These are phyloP conservation scores for Nymphaea thermarum DNA, from an alignment of 164 flowering plant species.

Conservation along the genomic window DNA sequence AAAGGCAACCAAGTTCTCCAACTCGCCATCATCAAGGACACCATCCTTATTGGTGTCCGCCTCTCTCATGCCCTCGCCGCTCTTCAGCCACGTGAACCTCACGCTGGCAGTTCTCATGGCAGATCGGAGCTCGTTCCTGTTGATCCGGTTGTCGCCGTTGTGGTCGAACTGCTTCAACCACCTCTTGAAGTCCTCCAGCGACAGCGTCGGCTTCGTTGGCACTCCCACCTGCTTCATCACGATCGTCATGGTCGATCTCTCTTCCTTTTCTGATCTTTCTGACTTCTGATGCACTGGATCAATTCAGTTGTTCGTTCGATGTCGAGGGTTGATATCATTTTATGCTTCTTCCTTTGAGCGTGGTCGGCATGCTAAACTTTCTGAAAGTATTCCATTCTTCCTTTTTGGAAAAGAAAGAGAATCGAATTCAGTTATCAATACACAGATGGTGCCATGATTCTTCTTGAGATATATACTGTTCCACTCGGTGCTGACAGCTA, in stretches of 20 bases:
- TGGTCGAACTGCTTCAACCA: constrained; percentile 17
- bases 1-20: constrained; percentile 7
- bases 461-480: no score
- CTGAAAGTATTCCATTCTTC: no score
- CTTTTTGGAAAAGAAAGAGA: no score
- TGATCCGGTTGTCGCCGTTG: constrained; percentile 13
- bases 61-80: not conserved
- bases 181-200: constrained; percentile 12
- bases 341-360: no score
- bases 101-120: constrained; percentile 5
- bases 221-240: not conserved
- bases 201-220: constrained; percentile 3
- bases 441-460: no score
- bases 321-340: no score
- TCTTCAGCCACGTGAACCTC: constrained; percentile 8
- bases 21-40: constrained; percentile 9
- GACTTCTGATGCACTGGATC: no score
- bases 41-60: constrained; percentile 16
- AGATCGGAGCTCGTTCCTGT: constrained; percentile 13
- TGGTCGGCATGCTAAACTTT: no score
- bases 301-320: no score
- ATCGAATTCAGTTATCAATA: no score
- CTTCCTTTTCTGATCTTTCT: not conserved
- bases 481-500: no score
- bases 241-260: not conserved